These are phyloP conservation scores for Kwoniella bestiolae DNA, from an alignment of 768 basidiomycete species.

Conservation along the genomic window DNA sequence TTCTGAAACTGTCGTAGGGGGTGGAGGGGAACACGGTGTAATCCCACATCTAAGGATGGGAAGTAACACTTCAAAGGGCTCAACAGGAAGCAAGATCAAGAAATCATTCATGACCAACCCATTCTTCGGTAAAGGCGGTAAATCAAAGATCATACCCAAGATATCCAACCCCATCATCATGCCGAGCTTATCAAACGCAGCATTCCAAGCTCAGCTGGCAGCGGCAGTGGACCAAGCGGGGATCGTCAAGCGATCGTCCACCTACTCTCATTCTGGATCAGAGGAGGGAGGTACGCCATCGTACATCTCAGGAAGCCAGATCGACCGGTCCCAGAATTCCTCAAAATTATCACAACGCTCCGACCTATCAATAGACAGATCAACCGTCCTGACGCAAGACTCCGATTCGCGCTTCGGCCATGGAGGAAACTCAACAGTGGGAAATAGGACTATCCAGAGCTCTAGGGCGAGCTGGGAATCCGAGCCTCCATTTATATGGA, in stretches of 20 bases:
- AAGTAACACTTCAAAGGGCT: background rate
- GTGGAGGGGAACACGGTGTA: background rate
- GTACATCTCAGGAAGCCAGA: constrained; percentile 15
- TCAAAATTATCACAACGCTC: constrained; percentile 26
- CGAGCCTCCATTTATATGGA: constrained; percentile 47
- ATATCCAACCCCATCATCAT: constrained; percentile 44
- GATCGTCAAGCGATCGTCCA: constrained; percentile 33
- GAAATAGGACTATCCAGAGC: constrained; percentile 14
- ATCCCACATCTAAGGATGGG: constrained; percentile 11
- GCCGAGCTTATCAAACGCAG: constrained; percentile 41
- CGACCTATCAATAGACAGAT: constrained; percentile 13
- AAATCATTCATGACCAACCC: constrained; percentile 31
- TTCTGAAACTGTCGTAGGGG: constrained; percentile 10
- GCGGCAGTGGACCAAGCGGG: constrained; percentile 41
- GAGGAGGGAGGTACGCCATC: constrained; percentile 14
- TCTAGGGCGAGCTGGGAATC: constrained; percentile 48
- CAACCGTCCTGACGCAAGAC: constrained; percentile 18
- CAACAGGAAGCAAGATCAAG: constrained; percentile 6
- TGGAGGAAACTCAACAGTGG: background rate
- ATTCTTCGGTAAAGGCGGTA: constrained; percentile 20
- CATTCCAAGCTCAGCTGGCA: constrained; percentile 45
- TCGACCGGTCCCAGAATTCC: constrained; percentile 13
- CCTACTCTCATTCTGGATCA: constrained; percentile 6
- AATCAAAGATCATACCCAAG: constrained; percentile 21
- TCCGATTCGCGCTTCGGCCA: constrained; percentile 29